Evolutionary conservation across 2,329 filamentous ascomycete species (phyloP), one percentile per base, ranked within the genome.

Genomic region (Fusarium guadeloupense): DNA sequence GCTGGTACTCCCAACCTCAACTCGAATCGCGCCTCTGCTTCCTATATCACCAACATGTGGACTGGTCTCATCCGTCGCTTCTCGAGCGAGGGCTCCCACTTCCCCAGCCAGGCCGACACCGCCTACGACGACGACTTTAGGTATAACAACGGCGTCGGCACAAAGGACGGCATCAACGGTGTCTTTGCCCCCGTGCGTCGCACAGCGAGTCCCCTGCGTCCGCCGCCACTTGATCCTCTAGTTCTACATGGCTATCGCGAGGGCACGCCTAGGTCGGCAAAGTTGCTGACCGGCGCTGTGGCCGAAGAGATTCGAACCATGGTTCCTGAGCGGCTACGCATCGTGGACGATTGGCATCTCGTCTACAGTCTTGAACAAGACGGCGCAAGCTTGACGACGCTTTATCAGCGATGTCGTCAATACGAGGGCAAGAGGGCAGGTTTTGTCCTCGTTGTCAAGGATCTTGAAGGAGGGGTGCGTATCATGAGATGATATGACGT

Each of bases 241-340:
- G 80, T 83, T 5, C 82, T 98, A 30, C 77, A 80, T 19, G 90
- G 90, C 31, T 92, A 89, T 75, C 80, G 81, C 54, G 77, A 80
- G 2, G 82, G 81, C 68, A 92, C 89, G 4, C 78, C 81, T 16
- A 68, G 77, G 16, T 82, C 81, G 30, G 87, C 86, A 40, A 84
- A 86, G 64, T 80, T 98, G 47, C 81, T 99, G 51, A 89, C 84
- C 16, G 80, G 81, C 43, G 84, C 87, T 10, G 80, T 98, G 25
- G 95, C 94, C 4, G 95, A 98, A 77, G 95, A 98, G 79, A 97
- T 98, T 53, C 85, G 95, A 41, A 85, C 96, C 33, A 88, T 98
- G 70, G 81, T 98, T 19, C 95, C 95, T 1, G 88, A 96, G 64
- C 84, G 95, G 42, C 78, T 98, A 57, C 92, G 96, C 75, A 87